Evolutionary conservation across 768 basidiomycete species (phyloP), one percentile per base, ranked within the genome.

Genomic region (Artomyces pyxidatus): DNA sequence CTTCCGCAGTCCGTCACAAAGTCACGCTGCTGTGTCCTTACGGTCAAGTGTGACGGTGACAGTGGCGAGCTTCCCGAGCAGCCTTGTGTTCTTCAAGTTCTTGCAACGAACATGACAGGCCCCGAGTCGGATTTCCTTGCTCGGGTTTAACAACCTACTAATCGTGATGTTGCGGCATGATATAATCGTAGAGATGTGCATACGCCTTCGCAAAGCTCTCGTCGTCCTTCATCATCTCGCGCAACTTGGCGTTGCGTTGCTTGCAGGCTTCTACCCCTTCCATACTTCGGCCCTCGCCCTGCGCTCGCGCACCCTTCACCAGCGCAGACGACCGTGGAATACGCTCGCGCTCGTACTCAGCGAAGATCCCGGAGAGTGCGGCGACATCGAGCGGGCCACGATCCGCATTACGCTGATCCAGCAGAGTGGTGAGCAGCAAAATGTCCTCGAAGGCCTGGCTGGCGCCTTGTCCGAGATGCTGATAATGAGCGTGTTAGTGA

Each of bases 401-500:
- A 26, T 54, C 47, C 0, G 68, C 62, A 47, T 66, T 65, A 55
- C 70, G 56, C 37, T 64, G 52, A 11, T 49, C 42, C 8, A 73
- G 63, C 9, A 70, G 62, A 1, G 60, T 60, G 8, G 65, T 56
- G 22, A 73, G 57, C 48, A 64, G 62, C 49, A 66, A 67, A 21
- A 67, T 58, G 53, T 73, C 72, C 51, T 73, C 71, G 50, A 71
- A 66, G 1, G 72, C 68, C 55, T 72, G 71, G 54, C 71, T 73
- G 9, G 72, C 71, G 27, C 71, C 72, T 60, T 73, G 71, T 1
- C 72, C 72, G 19, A 74, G 64, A 49, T 73, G 72, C 71, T 73
- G 49, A 17, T 21, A 29, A 16, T 41, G 4, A 25, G 37, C 26
- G 32, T 43, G 47, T 10, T 37, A 35, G 25, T 22, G 19, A 12